Conservation (phyloP, 2,329 filamentous ascomycete genomes). For the Didymella arachidicola region DNA sequence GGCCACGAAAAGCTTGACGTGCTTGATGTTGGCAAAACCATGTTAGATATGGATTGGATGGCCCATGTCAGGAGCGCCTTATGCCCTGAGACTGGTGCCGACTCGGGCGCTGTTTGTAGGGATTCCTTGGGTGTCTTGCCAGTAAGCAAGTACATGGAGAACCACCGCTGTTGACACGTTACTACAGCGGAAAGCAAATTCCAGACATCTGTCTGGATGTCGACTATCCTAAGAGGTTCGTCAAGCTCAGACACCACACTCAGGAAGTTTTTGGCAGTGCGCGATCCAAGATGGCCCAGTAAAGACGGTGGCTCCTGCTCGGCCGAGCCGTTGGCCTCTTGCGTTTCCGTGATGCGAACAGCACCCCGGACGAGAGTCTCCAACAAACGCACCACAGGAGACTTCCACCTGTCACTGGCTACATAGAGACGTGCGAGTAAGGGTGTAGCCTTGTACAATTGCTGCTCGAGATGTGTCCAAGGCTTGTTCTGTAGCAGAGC, state of each 20-base stretch:
- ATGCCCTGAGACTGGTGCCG: constrained; percentile 49
- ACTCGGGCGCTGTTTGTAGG: constrained; percentile 64
- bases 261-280: constrained; percentile 84
- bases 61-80: constrained; percentile 78
- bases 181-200: constrained; percentile 85
- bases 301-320: constrained; percentile 80
- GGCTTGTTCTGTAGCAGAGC: constrained; percentile 70
- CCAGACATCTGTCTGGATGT: constrained; percentile 77
- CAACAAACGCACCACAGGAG: constrained; percentile 72
- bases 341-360: constrained; percentile 60
- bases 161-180: constrained; percentile 91
- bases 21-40: constrained; percentile 69
- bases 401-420: constrained; percentile 70
- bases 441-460: constrained; percentile 81
- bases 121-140: constrained; percentile 83
- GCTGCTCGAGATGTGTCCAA: constrained; percentile 73
- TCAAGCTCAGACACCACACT: constrained; percentile 79
- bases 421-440: constrained; percentile 80
- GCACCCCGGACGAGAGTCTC: constrained; percentile 76
- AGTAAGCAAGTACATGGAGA: constrained; percentile 90
- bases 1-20: constrained; percentile 31
- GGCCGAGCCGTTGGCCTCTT: constrained; percentile 17
- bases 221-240: constrained; percentile 71
- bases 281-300: constrained; percentile 85
- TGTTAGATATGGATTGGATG: constrained; percentile 71